Evolutionary conservation across 495 filamentous ascomycete genomes (phyloP).

Genomic region (Penicillium goetzii): DNA sequence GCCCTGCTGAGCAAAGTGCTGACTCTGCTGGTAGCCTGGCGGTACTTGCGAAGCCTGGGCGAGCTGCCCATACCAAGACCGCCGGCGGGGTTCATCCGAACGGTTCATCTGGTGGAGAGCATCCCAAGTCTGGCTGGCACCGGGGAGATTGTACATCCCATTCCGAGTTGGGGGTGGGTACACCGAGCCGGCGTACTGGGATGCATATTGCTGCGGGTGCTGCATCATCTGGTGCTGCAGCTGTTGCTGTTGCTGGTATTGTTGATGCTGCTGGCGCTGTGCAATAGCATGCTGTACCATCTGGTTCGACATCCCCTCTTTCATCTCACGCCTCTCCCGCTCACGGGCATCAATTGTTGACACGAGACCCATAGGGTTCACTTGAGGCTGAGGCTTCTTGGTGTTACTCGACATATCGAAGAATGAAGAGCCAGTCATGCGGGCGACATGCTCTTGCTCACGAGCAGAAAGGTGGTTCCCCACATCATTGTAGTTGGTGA

Average conservation of each 20-base stretch:
- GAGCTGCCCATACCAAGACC: conserved; percentile 47
- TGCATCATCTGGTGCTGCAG: conserved; percentile 22
- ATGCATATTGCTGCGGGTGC: conserved; percentile 49
- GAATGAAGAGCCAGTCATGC: conserved; percentile 80
- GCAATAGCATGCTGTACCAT: conserved; percentile 81
- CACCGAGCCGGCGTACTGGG: conserved; percentile 26
- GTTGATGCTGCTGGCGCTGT: conserved; percentile 66
- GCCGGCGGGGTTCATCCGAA: conserved; percentile 43
- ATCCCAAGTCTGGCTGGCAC: conserved; percentile 50
- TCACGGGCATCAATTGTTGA: conserved; percentile 78
- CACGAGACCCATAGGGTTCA: conserved; percentile 64
- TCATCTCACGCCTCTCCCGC: conserved; percentile 72
- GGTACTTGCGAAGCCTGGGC: conserved; percentile 26
- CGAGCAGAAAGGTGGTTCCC: conserved; percentile 81
- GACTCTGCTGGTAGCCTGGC: conserved; percentile 35
- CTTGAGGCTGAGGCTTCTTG: conserved; percentile 44
- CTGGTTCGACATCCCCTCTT: conserved; percentile 68
- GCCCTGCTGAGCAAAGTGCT: conserved; percentile 32
- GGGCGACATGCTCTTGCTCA: conserved; percentile 92
- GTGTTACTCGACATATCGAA: conserved; percentile 67
- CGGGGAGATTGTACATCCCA: conserved; percentile 45
- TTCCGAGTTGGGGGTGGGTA: conserved; percentile 27
- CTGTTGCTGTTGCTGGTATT: conserved; percentile 51
- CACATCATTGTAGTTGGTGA: conserved; percentile 54
- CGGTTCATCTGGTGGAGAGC: conserved; percentile 42